Evolutionary conservation across 257 asterid species (phyloP).

Genomic region (Apocynum venetum): DNA sequence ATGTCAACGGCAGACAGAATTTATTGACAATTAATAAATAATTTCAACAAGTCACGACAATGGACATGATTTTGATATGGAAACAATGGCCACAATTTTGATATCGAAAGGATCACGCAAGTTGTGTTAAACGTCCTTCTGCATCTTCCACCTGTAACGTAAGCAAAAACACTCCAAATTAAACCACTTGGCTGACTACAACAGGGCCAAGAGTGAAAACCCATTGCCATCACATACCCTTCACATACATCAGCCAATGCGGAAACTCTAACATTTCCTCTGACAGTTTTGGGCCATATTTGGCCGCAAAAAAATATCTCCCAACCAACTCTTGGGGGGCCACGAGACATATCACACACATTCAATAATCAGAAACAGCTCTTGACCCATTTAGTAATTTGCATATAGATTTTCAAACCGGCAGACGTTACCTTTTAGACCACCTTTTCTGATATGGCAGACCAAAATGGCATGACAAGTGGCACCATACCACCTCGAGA

Average conservation of each 20-base stretch:
- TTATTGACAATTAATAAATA: background rate
- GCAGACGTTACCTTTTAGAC: background rate
- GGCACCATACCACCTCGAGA: background rate
- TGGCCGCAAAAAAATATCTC: background rate
- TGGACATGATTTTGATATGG: background rate
- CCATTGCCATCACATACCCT: background rate
- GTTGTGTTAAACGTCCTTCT: constrained; percentile 3
- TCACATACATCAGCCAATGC: background rate
- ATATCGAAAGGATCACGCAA: background rate
- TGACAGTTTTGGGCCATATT: background rate
- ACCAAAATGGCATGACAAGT: background rate
- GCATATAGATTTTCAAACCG: background rate
- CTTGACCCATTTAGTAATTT: constrained; percentile 6
- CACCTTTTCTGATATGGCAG: constrained; percentile 1
- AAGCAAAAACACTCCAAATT: background rate
- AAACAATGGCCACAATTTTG: background rate
- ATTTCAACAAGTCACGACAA: constrained; percentile 5
- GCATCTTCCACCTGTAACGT: background rate
- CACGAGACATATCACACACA: constrained; percentile 4
- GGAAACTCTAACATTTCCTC: background rate
- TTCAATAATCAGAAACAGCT: constrained; percentile 17
- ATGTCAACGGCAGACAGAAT: constrained; percentile 1
- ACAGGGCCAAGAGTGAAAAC: constrained; percentile 3
- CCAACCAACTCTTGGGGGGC: constrained; percentile 7
- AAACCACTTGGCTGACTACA: constrained; percentile 1